Base-by-base conservation (phyloP, 2,329 filamentous ascomycete genomes). In the Lecanicillium sp. region DNA sequence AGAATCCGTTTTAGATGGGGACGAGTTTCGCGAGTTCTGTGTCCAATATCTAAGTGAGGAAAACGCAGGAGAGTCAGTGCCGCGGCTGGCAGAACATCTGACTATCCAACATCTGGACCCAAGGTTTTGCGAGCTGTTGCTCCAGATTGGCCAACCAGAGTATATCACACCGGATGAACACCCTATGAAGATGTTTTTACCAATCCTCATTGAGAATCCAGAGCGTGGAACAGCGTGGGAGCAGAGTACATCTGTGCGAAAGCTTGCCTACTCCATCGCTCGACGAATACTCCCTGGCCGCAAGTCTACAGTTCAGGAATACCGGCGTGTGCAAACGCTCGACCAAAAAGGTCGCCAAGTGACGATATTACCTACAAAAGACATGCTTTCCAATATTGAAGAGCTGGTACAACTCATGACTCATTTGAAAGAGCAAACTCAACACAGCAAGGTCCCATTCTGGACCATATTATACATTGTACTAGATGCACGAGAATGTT, bases 161-260 rank as follows among this genome's bases (percentile, higher is more conserved):
- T 33, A 15, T 28, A 48, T 5, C 29, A 37, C 14, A 6, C 8
- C 12, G 16, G 6, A 18, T 7, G 41, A 40, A 3, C 44, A 56
- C 3, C 42, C 46, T 1, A 50, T 59, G 11, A 58, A 68, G 29
- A 67, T 85, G 11, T 89, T 82, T 52, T 65, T 88, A 1, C 79
- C 81, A 0, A 66, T 80, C 16, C 55, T 87, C 0, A 59, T 78
- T 9, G 78, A 82, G 45, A 70, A 68, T 41, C 68, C 70, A 14
- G 51, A 55, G n/a, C 66, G 69, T 20, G 66, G 67, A 31, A 78
- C 68, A 48, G 71, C 73, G 13, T 80, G 78, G 76, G 64, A 68
- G 38, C 61, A 70, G 41, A 73, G 73, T 39, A 64, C 60, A 18
- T 40, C 52, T 7, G 59, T 76, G 22, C 64, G 78, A 12, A 63